Conservation (phyloP, 768 basidiomycete genomes). For the Boletus vinaceobasis region DNA sequence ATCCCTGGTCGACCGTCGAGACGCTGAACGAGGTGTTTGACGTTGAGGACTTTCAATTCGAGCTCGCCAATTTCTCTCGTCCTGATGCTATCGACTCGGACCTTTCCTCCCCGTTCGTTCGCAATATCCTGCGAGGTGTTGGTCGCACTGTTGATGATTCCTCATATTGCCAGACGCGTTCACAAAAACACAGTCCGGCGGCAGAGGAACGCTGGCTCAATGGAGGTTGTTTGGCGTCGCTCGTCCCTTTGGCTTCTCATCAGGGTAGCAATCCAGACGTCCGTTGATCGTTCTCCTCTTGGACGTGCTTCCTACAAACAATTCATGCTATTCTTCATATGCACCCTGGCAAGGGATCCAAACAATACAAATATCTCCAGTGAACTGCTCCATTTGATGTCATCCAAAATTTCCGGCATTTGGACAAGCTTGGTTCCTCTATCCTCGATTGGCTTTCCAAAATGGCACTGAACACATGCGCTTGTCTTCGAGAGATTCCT, state of each 20-base stretch:
- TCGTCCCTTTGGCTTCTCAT: slow-evolving; percentile 34
- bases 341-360: slow-evolving; percentile 21
- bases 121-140: not conserved
- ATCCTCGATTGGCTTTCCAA: slow-evolving; percentile 33
- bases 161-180: slow-evolving; percentile 24
- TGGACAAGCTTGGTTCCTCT: slow-evolving; percentile 9
- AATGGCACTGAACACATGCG: slow-evolving; percentile 33
- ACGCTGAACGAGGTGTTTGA: slow-evolving; percentile 9
- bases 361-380: slow-evolving; percentile 7
- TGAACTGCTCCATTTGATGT: slow-evolving; percentile 26
- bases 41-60: slow-evolving; percentile 7
- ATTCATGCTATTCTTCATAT: slow-evolving; percentile 43
- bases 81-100: not conserved
- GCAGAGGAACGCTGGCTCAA: too few species aligned
- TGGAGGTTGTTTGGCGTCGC: slow-evolving; percentile 18
- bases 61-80: slow-evolving; percentile 15
- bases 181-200: slow-evolving; percentile 18
- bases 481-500: slow-evolving; percentile 15
- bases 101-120: not conserved
- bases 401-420: slow-evolving; percentile 17
- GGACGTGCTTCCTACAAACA: slow-evolving; percentile 37
- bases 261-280: slow-evolving; percentile 29
- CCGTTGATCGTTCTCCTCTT: slow-evolving; percentile 7
- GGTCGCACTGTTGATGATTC: slow-evolving; percentile 8
- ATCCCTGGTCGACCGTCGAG: slow-evolving; percentile 18